Evolutionary conservation across 2,329 filamentous ascomycete species (phyloP).

Genomic region (Aspergillus calidoustus): DNA sequence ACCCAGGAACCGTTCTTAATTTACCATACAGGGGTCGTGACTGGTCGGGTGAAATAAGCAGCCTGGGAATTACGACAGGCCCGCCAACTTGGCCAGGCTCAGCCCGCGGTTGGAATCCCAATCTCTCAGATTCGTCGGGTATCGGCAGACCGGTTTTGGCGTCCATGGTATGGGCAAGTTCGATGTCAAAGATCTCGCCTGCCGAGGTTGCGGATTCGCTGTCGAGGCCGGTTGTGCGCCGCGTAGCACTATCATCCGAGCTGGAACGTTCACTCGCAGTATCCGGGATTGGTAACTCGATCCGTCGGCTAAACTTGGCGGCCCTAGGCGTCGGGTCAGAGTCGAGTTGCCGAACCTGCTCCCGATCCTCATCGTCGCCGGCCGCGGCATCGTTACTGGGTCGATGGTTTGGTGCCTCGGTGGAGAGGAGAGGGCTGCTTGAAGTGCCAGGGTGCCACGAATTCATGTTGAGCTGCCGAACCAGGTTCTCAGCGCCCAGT

Average conservation of each 20-base stretch:
- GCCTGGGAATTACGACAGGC: conserved; percentile 15
- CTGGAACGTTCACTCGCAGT: conserved; percentile 43
- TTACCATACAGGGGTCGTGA: conserved; percentile 61
- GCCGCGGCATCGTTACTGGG: conserved; percentile 35
- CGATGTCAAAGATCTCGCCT: conserved; percentile 34
- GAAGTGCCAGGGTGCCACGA: conserved; percentile 44
- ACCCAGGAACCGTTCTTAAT: conserved; percentile 68
- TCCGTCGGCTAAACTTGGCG: conserved; percentile 39
- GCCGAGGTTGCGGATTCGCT: conserved; percentile 12
- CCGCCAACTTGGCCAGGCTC: conserved; percentile 14
- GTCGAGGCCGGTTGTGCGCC: conserved; percentile 13
- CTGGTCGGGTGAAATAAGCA: conserved; percentile 34
- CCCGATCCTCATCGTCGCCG: conserved; percentile 26
- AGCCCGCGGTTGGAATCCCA: conserved; percentile 21
- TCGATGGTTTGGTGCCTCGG: conserved; percentile 38
- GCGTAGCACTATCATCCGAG: conserved; percentile 23
- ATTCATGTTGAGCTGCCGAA: conserved; percentile 54
- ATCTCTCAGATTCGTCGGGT: conserved; percentile 26
- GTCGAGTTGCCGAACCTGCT: conserved; percentile 18
- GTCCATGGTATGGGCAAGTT: conserved; percentile 49
- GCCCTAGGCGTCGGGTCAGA: conserved; percentile 39
- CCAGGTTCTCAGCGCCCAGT: conserved; percentile 53
- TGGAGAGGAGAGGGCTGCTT: conserved; percentile 35
- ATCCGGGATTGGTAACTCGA: conserved; percentile 45
- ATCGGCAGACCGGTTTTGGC: conserved; percentile 46